Evolutionary conservation across 257 asterid species (phyloP), one percentile per base, ranked within the genome.

Genomic region (Striga asiatica): DNA sequence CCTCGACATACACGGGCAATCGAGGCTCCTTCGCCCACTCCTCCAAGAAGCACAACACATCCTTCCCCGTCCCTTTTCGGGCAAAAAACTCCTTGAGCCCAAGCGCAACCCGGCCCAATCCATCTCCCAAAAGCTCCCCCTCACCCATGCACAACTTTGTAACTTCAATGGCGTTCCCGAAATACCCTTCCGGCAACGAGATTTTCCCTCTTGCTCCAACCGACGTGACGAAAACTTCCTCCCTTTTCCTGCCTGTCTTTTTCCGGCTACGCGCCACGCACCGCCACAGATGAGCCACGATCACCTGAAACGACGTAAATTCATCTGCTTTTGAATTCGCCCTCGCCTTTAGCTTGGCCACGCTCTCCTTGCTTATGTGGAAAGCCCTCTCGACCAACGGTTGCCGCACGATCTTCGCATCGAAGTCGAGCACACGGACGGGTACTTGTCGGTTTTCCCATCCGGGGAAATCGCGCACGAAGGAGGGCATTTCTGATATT

Each of bases 271-370:
- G 69, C 0, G 34, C 34, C 5, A 65, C 50, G 28, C 81, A 51
- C 25, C 62, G 67, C 83, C 78, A 76, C 8, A 73, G 14, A 54
- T 65, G 77, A 56, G 80, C 76, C 13, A 46, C 11, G 10, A 75
- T 6, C 1, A 78, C 69, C 49, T 79, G 85, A 1, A 79, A 54
- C 0, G 82, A 64, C 1, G 82, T 75, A 51, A 75, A 72, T 19
- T 17, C 65, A 16, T 58, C 37, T 0, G 38, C 66, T 50, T 74
- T 77, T 5, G 47, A 14, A 28, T 74, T 78, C 17, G 79, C 81
- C 64, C 12, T 71, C 19, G 62, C 25, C 56, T 69, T 81, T 18
- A 69, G 75, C 17, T 74, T 76, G 0, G 66, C 60, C 6, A 75
- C 24, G 16, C 54, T 72, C 8, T 67, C 71, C 60, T 38, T 71